A percentile compares a stretch with the other conserved stretches of the same genome.
These are phyloP conservation scores for Jackrogersella multiformis DNA, from an alignment of 495 filamentous ascomycete genomes.

Conservation along the genomic window DNA sequence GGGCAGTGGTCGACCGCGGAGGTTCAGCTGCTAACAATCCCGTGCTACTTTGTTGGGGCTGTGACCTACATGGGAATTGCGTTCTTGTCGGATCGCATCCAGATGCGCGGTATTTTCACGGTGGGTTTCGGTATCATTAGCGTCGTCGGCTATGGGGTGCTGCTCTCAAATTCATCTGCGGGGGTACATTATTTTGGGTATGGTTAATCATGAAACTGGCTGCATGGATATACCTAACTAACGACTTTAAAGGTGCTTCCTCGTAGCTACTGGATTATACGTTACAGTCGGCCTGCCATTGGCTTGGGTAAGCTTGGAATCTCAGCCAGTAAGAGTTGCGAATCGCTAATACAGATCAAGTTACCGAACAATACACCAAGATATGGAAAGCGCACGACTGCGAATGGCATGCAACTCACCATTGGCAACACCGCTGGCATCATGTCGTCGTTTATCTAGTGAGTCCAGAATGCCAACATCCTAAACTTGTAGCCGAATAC, in stretches of 20 bases:
- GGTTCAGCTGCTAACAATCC: constrained; percentile 80
- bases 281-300: constrained; percentile 74
- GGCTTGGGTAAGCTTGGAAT: constrained; percentile 64
- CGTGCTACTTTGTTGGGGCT: constrained; percentile 76
- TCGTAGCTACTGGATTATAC: constrained; percentile 77
- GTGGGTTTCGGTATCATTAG: constrained; percentile 66
- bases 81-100: constrained; percentile 66
- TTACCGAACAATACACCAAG: constrained; percentile 64
- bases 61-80: constrained; percentile 71
- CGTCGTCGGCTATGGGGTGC: constrained; percentile 73
- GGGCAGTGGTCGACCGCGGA: constrained; percentile 68
- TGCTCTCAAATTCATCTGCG: constrained; percentile 65
- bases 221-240: constrained; percentile 12
- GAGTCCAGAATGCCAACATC: constrained; percentile 22
- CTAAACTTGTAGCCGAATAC: not conserved
- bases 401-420: constrained; percentile 73
- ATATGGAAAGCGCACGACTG: constrained; percentile 77
- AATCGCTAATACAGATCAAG: constrained; percentile 29
- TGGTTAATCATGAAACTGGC: not conserved
- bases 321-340: not conserved
- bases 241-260: constrained; percentile 66
- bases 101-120: constrained; percentile 68
- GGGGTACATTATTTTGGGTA: constrained; percentile 72
- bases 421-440: constrained; percentile 75
- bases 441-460: constrained; percentile 72